phyloP scores from a whole-genome alignment of 768 basidiomycete species.

The Mycena olivaceomarginata region DNA sequence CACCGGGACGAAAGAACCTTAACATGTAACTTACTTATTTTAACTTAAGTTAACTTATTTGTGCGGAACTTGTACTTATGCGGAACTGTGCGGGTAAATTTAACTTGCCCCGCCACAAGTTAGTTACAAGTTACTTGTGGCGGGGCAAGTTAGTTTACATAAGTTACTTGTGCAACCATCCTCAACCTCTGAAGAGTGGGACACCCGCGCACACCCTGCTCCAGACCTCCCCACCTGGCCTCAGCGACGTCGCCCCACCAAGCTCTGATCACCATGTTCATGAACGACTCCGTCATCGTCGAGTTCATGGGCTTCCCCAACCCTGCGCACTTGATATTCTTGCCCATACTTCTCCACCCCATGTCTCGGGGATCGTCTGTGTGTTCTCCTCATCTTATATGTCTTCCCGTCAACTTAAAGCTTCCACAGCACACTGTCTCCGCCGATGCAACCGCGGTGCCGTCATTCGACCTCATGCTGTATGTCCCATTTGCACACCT shows the following conservation, averaged over 20 bases:
- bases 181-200: not conserved
- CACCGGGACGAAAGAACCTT: too few relatives aligned
- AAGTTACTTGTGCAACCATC: too few relatives aligned
- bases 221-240: not conserved
- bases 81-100: too few relatives aligned
- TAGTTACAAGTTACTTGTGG: not conserved
- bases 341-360: not conserved
- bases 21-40: too few relatives aligned
- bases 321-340: slow-evolving; percentile 11
- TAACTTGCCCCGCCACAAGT: too few relatives aligned
- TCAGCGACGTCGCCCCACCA: not conserved
- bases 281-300: not conserved
- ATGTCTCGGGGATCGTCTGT: slow-evolving; percentile 25
- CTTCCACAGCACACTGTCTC: slow-evolving; percentile 18
- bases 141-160: too few relatives aligned
- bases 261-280: not conserved
- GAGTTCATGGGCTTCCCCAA: slow-evolving; percentile 25
- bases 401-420: not conserved
- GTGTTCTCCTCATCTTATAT: not conserved
- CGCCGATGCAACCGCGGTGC: not conserved
- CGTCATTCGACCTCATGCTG: slow-evolving; percentile 14
- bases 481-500: not conserved
- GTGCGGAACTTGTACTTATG: too few relatives aligned
- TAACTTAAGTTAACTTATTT: too few relatives aligned
- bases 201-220: not conserved